These are phyloP conservation scores for Spencermartinsiella europaea DNA, from an alignment of 805 yeast species.

Conservation along the genomic window DNA sequence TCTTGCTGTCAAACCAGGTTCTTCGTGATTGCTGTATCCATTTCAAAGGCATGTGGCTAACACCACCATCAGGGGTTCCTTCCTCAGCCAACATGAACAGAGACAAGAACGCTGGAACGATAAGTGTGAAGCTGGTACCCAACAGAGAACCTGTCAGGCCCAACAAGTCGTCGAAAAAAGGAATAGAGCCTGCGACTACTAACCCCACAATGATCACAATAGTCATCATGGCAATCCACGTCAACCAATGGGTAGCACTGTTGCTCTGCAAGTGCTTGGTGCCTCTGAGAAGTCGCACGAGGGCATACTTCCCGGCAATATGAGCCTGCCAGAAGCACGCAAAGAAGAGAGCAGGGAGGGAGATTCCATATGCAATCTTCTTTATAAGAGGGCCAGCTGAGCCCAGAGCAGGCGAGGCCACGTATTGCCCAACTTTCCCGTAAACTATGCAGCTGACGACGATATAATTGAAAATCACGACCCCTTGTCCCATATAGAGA, in stretches of 20 bases:
- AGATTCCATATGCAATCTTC: constrained; percentile 7
- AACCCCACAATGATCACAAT: constrained; percentile 3
- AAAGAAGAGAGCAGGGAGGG: constrained; percentile 6
- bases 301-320: constrained; percentile 5
- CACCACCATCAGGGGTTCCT: background rate
- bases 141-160: constrained; percentile 5
- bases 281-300: constrained; percentile 5
- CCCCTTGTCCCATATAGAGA: constrained; percentile 3
- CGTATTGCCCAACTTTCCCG: constrained; percentile 5
- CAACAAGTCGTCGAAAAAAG: constrained; percentile 7
- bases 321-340: constrained; percentile 7
- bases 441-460: constrained; percentile 3
- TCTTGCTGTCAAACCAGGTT: background rate
- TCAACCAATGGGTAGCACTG: constrained; percentile 2
- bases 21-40: constrained; percentile 1
- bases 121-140: constrained; percentile 7
- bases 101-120: constrained; percentile 5
- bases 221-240: constrained; percentile 3
- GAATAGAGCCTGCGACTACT: constrained; percentile 5
- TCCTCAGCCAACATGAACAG: constrained; percentile 1
- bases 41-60: background rate
- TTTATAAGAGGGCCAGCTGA: constrained; percentile 7
- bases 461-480: constrained; percentile 5
- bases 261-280: constrained; percentile 5
- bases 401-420: constrained; percentile 7